Base-by-base conservation (phyloP, 331 rosid species). In the Stylosanthes scabra region DNA sequence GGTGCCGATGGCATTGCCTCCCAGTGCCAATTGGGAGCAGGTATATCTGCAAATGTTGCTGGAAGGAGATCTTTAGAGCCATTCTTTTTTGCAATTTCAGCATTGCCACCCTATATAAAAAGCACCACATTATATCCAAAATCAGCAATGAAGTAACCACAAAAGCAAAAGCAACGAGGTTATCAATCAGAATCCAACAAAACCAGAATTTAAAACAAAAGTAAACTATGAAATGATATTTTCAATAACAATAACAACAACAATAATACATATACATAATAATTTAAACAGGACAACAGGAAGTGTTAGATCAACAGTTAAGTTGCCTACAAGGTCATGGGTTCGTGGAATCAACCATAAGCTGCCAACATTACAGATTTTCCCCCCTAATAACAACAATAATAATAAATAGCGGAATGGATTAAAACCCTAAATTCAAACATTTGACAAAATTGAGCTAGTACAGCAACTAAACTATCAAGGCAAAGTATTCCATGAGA, bases 1-100 rank as follows among this genome's bases (percentile, higher is more conserved):
- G 98, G 96, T 27, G 98, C 96, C 2, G 94, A 66, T 2, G 89
- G 82, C 92, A 93, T 86, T 55, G 84, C 79, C 74, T 93, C 96
- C 98, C 97, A 93, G 41, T 74, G 77, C 80, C 80, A 81, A 11
- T 86, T 87, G 15, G 96, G 96, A 46, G 97, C 98, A 69, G 89
- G 83, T 57, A 93, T 79, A 82, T 91, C 98, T 3, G 96, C 96
- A 78, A 74, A 89, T 1, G 97, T 89, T 63, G 81, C 86, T 0
- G 97, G 78, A 42, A 91, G 63, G 63, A 78, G 31, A 52, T 85
- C 84, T 70, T 75, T 71, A 14, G 83, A 15, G 54, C 29, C 68
- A 57, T 16, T 67, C 29, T 50, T 74, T 55, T 77, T 79, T 11
- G 41, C 66, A 64, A 29, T 39, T 1, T 55, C 40, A 27, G 60